Evolutionary conservation across 331 rosid species (phyloP), one percentile per base, ranked within the genome.

Genomic region (Malus hybrid): DNA sequence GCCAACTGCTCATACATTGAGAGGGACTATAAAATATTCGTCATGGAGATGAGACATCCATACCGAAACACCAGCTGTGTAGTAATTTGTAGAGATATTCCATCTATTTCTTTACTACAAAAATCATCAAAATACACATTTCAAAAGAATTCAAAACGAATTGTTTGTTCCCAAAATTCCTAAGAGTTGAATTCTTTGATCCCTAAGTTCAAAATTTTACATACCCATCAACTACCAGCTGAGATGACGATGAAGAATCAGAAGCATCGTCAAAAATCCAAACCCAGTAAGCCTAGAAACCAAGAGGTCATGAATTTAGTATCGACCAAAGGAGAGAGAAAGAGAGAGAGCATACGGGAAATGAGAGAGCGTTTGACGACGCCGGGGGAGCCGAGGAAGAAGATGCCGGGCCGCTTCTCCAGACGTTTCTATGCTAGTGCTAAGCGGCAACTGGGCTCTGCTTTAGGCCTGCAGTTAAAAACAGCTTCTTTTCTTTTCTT

Each of bases 301-400:
- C 77, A 68, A 57, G 29, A 76, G 65, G 50, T 56, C 13, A 34
- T 3, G 29, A 3, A 30, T 19, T 48, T 32, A 48, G 22, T 73
- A 10, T 26, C 57, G 62, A 29, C 32, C 32, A 71, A 28, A 36
- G 34, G 32, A 29, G 32, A 29, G 29, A 28, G 29, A 28, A 2
- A 28, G 29, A 28, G 29, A 28, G 32, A 20, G 7, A 61, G 32
- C 73, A 73, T 85, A 93, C 97, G 89, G 39, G 96, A 93, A 32
- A 91, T 71, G 65, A 93, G 88, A 20, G 97, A 88, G 79, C 89
- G 92, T 81, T 93, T 93, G 85, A 97, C 98, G 56, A 85, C 96
- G 68, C 80, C 85, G 76, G 98, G 77, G 73, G 91, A 77, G 72
- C 97, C 98, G 16, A 93, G 58, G 14, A 93, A 46, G 74, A 91